phyloP scores from a whole-genome alignment of 2,329 filamentous ascomycete genomes.

The Epichloe typhina region DNA sequence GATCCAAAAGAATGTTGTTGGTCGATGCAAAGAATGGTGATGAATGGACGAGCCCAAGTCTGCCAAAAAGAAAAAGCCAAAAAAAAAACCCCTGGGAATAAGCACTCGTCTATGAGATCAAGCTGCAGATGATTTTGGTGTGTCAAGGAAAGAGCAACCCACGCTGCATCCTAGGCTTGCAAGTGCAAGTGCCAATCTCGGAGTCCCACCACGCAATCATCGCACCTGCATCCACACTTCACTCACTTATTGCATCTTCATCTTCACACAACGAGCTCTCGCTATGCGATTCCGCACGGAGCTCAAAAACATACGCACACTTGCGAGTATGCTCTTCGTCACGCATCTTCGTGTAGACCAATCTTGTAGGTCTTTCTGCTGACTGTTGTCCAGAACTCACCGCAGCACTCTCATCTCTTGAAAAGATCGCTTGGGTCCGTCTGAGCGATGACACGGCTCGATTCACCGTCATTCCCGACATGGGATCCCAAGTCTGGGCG shows the following conservation, averaged over 20 bases:
- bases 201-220: background rate
- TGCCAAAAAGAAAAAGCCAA: background rate
- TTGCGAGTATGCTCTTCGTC: slow-evolving; percentile 37
- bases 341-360: background rate
- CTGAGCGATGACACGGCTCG: slow-evolving; percentile 77
- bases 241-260: background rate
- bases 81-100: background rate
- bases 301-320: slow-evolving; percentile 52
- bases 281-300: slow-evolving; percentile 55
- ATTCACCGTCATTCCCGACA: slow-evolving; percentile 91
- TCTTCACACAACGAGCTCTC: slow-evolving; percentile 4
- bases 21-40: too few relatives aligned
- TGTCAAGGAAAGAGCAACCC: background rate
- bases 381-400: slow-evolving; percentile 39
- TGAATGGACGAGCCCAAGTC: background rate
- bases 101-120: too few relatives aligned
- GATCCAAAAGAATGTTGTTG: slow-evolving; percentile 3
- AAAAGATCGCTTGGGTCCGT: slow-evolving; percentile 82
- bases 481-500: slow-evolving; percentile 94
- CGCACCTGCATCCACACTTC: slow-evolving; percentile 1
- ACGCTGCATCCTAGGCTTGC: background rate
- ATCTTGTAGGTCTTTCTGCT: background rate
- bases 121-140: too few relatives aligned
- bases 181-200: background rate
- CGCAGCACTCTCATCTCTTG: slow-evolving; percentile 50